A percentile compares a stretch with the other conserved stretches of the same genome.
Evolutionary conservation across 73 alveolate species (phyloP).

Genomic region (Paramecium sonneborni): DNA sequence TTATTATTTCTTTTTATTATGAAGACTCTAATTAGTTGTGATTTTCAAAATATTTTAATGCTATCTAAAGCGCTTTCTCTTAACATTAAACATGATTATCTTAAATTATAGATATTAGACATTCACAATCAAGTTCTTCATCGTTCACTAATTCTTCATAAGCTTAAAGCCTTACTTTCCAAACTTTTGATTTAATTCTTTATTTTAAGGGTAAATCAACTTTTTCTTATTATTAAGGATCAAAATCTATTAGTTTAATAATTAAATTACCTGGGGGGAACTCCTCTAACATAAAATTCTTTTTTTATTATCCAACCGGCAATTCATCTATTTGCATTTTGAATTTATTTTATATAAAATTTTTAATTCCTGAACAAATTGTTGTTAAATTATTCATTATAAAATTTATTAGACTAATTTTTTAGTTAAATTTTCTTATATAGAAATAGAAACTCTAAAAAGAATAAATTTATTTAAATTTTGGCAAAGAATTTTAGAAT

Average conservation of each 20-base stretch:
- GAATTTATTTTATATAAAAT: background rate
- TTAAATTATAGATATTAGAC: background rate
- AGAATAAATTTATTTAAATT: background rate
- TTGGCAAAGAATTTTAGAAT: conserved; percentile 68
- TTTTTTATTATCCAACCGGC: conserved; percentile 26
- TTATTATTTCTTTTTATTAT: background rate
- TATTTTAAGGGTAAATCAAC: background rate
- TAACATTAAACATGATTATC: conserved; percentile 15
- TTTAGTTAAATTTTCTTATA: background rate
- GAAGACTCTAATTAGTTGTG: background rate
- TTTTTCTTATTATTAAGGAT: background rate
- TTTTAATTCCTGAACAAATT: background rate
- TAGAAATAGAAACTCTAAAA: background rate
- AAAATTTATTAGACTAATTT: background rate
- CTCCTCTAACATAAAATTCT: conserved; percentile 1
- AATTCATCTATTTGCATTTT: conserved; percentile 30
- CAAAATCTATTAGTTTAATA: background rate
- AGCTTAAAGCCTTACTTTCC: conserved; percentile 4
- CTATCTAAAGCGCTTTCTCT: conserved; percentile 19
- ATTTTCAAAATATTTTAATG: background rate
- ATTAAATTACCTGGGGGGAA: conserved; percentile 24
- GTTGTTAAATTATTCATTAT: background rate
- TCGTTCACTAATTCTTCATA: background rate
- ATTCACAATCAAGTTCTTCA: background rate
- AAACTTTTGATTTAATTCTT: background rate